Evolutionary conservation across 495 filamentous ascomycete genomes (phyloP), one percentile per base, ranked within the genome.

Genomic region (Hyaloscypha finlandica): DNA sequence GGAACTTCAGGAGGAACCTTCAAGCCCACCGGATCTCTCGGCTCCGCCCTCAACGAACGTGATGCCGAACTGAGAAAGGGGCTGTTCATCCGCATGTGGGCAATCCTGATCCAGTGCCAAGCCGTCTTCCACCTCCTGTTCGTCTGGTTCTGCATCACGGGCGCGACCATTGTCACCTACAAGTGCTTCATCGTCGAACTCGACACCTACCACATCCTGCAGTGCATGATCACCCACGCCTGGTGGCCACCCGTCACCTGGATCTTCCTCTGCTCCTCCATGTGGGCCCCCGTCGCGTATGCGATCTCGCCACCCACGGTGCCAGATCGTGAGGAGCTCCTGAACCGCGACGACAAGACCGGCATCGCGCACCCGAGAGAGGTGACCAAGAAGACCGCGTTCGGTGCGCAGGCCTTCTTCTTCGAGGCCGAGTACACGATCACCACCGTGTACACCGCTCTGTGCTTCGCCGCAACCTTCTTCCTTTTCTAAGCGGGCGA

Each of bases 221-320:
- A 77, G 20, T 77, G 74, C 56, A 65, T 81, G 30, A 75, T 82
- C 58, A 81, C 79, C 1, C 78, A 82, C 70, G 78, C 78, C 19
- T 80, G 77, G 74, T 81, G 80, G 80, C 80, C 80, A 1, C 80
- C 80, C 0, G 45, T 77, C 14, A 75, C 76, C 2, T 81, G 76
- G 65, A 65, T 81, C 45, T 75, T 75, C 37, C 76, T 77, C 16
- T 70, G 77, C 53, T 77, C 73, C 71, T 66, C 68, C 30, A 60
- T 66, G 54, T 67, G 66, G 63, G 79, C 78, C 0, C 80, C 80
- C 0, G 69, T 83, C 30, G 70, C 75, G 6, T 83, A 83, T 60
- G 76, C 78, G 8, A 80, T 83, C 29, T 68, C 77, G 32, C 80
- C 80, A 1, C 80, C 80, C 0, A 69, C 65, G 9, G 73, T 80